Evolutionary conservation across 2,329 filamentous ascomycete genomes (phyloP), one percentile per base, ranked within the genome.

Genomic region (Byssothecium circinans): DNA sequence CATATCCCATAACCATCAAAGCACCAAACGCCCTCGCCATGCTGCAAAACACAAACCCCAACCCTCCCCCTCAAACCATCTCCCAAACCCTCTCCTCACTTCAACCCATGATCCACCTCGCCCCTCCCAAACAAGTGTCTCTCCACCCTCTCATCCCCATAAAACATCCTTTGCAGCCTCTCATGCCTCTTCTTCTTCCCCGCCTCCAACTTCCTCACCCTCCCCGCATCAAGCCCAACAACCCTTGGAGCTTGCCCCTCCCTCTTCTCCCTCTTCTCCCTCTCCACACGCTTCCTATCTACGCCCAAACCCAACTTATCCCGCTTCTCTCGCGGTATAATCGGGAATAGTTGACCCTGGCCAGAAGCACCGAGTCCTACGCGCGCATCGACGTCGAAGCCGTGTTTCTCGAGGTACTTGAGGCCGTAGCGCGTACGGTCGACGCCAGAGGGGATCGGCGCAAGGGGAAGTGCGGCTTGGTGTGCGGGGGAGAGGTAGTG

Each of bases 381-480:
- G 2, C 89, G 77, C 22, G 82, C 76, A 68, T 91, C 88, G 0
- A 87, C 86, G 58, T 91, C 85, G 83, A 87, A 91, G 22, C 88
- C 88, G 49, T 87, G 80, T 0, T 81, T 77, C 43, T 82, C 75
- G 25, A 91, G 78, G 22, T 87, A 81, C 4, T 80, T 74, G 6
- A 91, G 73, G 0, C 88, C 88, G 77, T 88, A 87, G 37, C 87
- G 79, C 4, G 77, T 80, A 27, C 88, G 80, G 67, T 90, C 85
- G 17, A 91, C 74, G 12, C 85, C 79, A 0, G 87, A 90, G 1
- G 88, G 88, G 6, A 86, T 86, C 49, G 88, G 83, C 0, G 85
- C 86, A 63, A 89, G 86, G 3, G 76, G 68, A 1, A 90, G 74
- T 51, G 81, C 84, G 30, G 88, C 79, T 72, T 91, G 87, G 62